These are phyloP conservation scores for Lentinula guzmanii DNA, from an alignment of 768 basidiomycete species.

Conservation along the genomic window DNA sequence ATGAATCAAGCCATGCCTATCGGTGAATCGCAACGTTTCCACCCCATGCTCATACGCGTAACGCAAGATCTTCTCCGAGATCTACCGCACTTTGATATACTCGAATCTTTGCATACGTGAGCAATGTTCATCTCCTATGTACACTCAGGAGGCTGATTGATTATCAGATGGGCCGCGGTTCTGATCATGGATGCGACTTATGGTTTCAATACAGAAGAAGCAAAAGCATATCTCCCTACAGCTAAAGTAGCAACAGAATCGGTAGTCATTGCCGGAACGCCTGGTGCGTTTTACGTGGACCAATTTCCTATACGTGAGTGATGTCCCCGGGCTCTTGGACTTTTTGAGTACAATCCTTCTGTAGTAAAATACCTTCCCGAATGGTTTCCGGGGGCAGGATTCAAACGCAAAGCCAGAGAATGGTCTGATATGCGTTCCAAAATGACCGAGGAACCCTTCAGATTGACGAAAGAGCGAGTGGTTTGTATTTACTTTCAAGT, in stretches of 20 bases:
- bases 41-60: not conserved
- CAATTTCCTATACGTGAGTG: constrained; percentile 23
- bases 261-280: constrained; percentile 6
- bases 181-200: constrained; percentile 22
- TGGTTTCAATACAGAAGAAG: constrained; percentile 15
- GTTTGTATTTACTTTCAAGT: constrained; percentile 11
- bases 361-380: constrained; percentile 35
- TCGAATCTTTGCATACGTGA: not conserved
- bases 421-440: constrained; percentile 23
- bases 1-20: not conserved
- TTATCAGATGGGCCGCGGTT: constrained; percentile 11
- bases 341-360: not conserved
- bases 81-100: not conserved
- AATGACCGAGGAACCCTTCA: constrained; percentile 27
- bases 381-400: constrained; percentile 44
- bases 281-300: constrained; percentile 27
- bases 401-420: constrained; percentile 31
- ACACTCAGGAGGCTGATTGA: not conserved
- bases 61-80: constrained; percentile 1
- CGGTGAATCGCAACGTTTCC: not conserved
- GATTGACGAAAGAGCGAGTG: constrained; percentile 17
- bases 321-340: not conserved
- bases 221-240: not conserved
- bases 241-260: constrained; percentile 11
- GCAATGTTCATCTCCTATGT: not conserved